Evolutionary conservation across 768 basidiomycete genomes (phyloP).

Genomic region (Boletus subparvulus): DNA sequence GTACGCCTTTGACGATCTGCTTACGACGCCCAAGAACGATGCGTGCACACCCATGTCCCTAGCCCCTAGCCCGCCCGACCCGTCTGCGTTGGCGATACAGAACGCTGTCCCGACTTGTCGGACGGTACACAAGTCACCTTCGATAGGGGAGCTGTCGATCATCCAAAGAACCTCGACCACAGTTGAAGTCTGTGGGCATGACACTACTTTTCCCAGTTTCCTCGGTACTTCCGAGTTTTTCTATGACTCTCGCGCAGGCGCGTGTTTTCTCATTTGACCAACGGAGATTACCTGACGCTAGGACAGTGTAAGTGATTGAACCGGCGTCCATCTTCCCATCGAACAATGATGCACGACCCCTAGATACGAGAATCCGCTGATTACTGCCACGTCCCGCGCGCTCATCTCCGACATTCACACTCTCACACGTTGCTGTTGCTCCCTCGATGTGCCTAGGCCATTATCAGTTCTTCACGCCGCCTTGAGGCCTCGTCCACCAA

Average conservation of each 20-base stretch:
- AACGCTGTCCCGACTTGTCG: not conserved
- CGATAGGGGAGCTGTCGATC: constrained; percentile 27
- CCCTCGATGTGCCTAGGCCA: constrained; percentile 68
- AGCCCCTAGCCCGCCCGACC: not conserved
- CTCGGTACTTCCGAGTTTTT: constrained; percentile 56
- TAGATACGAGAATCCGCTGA: constrained; percentile 77
- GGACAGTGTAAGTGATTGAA: constrained; percentile 28
- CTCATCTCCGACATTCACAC: constrained; percentile 71
- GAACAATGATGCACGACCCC: constrained; percentile 8
- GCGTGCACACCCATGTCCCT: constrained; percentile 6
- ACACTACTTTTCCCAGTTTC: constrained; percentile 42
- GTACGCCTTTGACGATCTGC: not conserved
- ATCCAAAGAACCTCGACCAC: constrained; percentile 55
- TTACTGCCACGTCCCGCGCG: constrained; percentile 72
- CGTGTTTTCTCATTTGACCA: constrained; percentile 27
- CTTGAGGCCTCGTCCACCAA: constrained; percentile 40
- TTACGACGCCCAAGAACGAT: not conserved
- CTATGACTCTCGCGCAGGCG: constrained; percentile 72
- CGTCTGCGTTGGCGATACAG: not conserved
- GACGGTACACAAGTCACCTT: constrained; percentile 6
- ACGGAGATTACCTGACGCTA: constrained; percentile 8
- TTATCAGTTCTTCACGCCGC: constrained; percentile 57
- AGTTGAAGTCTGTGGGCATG: constrained; percentile 66
- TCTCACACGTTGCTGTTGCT: constrained; percentile 57
- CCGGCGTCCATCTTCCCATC: not conserved